These are phyloP conservation scores for Candida suzukii DNA, from an alignment of 805 yeast species.

Conservation along the genomic window DNA sequence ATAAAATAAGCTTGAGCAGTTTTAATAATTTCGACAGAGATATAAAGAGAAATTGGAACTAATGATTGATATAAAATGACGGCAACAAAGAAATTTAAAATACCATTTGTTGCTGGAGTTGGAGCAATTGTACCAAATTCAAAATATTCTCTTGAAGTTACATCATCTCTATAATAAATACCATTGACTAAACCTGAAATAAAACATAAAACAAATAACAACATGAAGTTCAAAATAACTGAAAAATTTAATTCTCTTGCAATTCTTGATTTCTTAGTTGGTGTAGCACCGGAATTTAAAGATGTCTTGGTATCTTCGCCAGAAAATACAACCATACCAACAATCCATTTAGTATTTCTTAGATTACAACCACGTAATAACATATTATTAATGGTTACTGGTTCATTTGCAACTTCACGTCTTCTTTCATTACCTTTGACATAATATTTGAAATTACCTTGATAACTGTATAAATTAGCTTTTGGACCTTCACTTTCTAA, in stretches of 20 bases:
- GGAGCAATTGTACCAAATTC: constrained; percentile 55
- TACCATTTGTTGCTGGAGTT: constrained; percentile 57
- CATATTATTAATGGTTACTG: constrained; percentile 55
- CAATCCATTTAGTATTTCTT: constrained; percentile 70
- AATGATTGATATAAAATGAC: constrained; percentile 68
- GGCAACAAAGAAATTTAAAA: constrained; percentile 63
- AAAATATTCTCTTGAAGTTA: constrained; percentile 44
- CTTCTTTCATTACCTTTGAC: constrained; percentile 22
- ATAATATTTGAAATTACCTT: constrained; percentile 54
- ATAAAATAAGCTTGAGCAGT: constrained; percentile 73
- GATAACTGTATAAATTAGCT: constrained; percentile 53
- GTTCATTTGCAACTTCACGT: constrained; percentile 37
- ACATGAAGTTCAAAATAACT: constrained; percentile 54
- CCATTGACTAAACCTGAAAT: constrained; percentile 69
- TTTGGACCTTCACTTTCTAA: constrained; percentile 73
- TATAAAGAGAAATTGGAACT: constrained; percentile 75
- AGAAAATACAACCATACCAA: constrained; percentile 70
- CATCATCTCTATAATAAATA: constrained; percentile 37
- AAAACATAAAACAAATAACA: constrained; percentile 60
- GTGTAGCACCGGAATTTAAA: constrained; percentile 73
- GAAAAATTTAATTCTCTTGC: constrained; percentile 60
- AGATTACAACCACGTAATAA: constrained; percentile 66
- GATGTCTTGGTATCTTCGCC: constrained; percentile 72
- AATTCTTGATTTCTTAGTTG: constrained; percentile 62
- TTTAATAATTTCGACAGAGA: constrained; percentile 73